Percentiles rank a stretch among this genome's conserved stretches.
Conservation (phyloP, 2,329 filamentous ascomycete species). For the Amauroascus verrucosus region DNA sequence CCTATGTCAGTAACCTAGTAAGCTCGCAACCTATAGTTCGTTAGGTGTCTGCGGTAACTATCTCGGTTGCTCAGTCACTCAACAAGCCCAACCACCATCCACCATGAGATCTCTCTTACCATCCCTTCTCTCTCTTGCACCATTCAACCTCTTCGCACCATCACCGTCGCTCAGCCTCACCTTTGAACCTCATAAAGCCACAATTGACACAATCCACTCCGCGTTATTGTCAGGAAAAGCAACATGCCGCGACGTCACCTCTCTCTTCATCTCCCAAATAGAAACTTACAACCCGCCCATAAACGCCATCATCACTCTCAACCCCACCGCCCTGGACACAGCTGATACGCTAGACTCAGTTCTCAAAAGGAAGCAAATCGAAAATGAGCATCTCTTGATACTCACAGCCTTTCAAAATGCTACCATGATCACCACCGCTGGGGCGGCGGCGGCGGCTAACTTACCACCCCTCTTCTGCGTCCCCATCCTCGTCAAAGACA, state of each 20-base stretch:
- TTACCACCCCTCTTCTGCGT: slow-evolving; percentile 49
- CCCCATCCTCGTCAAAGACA: slow-evolving; percentile 55
- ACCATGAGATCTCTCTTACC: background rate
- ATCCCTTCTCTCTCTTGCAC: background rate
- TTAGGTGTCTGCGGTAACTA: too few relatives aligned
- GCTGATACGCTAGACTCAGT: slow-evolving; percentile 43
- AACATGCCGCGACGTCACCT: slow-evolving; percentile 47
- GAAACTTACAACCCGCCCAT: slow-evolving; percentile 46
- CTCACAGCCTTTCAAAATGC: background rate
- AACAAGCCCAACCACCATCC: background rate
- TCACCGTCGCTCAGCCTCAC: background rate
- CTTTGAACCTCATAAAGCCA: slow-evolving; percentile 49
- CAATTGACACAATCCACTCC: slow-evolving; percentile 47
- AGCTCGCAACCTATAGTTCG: too few relatives aligned
- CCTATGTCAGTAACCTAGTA: too few relatives aligned
- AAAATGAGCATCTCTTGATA: background rate
- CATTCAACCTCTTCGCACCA: background rate
- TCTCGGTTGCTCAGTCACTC: too few relatives aligned
- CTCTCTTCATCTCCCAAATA: slow-evolving; percentile 48
- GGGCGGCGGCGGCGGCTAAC: background rate
- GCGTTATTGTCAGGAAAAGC: slow-evolving; percentile 44
- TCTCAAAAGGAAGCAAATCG: background rate
- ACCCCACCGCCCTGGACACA: slow-evolving; percentile 38
- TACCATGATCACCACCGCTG: background rate
- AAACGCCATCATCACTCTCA: slow-evolving; percentile 49